Percentiles rank a stretch among this genome's conserved stretches.
Conservation (phyloP, 1,284 basidiomycete genomes). For the Ceratobasidium sp. region DNA sequence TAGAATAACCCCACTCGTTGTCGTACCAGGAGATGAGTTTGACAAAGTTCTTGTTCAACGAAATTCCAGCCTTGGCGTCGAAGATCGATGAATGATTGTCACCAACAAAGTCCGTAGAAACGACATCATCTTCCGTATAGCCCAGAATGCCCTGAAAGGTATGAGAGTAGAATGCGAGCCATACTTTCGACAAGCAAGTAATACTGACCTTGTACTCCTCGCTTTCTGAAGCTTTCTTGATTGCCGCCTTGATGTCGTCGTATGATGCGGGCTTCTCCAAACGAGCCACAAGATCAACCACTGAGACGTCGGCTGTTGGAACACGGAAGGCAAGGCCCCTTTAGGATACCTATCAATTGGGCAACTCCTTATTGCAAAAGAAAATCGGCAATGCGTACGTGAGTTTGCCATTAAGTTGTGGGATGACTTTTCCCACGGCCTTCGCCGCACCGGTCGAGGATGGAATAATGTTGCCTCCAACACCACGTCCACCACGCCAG, state of each 20-base stretch:
- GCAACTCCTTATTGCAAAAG: no score
- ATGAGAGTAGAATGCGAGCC: no score
- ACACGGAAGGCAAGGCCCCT: constrained; percentile 98
- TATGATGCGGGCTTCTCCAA: constrained; percentile 97
- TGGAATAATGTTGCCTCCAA: constrained; percentile 99
- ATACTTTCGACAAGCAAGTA: no score
- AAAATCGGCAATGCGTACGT: constrained; percentile 65
- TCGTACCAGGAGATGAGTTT: constrained; percentile 98
- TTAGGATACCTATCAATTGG: no score
- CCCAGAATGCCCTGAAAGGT: constrained; percentile 76
- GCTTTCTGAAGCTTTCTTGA: constrained; percentile 85
- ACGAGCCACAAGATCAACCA: constrained; percentile 96
- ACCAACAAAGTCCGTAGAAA: constrained; percentile 94
- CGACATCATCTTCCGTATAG: constrained; percentile 95
- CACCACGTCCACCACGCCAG: constrained; percentile 96
- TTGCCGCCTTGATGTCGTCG: constrained; percentile 88
- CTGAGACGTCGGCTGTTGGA: constrained; percentile 95
- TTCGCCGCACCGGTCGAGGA: constrained; percentile 99
- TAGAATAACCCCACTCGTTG: constrained; percentile 97
- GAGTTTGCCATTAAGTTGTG: constrained; percentile 95
- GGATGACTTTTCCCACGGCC: constrained; percentile 99
- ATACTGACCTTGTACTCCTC: constrained; percentile 54
- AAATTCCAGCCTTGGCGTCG: constrained; percentile 93
- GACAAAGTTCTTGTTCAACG: constrained; percentile 92
- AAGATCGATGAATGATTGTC: constrained; percentile 83